Evolutionary conservation across 176 grass and related monocot species (phyloP), one percentile per base, ranked within the genome.

Genomic region (Oryza longistaminata): DNA sequence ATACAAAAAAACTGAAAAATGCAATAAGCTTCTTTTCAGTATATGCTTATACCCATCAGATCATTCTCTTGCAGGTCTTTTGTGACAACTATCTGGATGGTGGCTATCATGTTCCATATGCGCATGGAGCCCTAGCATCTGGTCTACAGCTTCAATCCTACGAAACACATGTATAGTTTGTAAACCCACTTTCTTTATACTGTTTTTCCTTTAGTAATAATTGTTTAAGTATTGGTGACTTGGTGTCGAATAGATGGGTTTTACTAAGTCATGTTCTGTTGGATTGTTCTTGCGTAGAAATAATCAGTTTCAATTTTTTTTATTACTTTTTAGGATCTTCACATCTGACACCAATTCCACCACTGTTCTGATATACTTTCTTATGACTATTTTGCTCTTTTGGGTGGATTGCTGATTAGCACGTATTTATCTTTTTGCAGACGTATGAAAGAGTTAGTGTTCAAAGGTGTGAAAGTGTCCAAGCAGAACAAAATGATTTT

Each of bases 41-140:
- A 64, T 79, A 7, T 44, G 31, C 26, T 26, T 79, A 62, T 55
- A 22, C 62, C 27, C 70, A 34, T 72, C 21, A 8, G 46, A 42
- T 83, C 6, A 50, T 70, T 70, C 15, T 66, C 31, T 80, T 89
- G 76, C 66, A 98, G 96, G 93, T 95, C 3, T 98, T 95, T 67
- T 98, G 96, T 64, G 96, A 98, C 71, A 98, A 98, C 81, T 98
- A 95, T 90, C 66, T 98, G 66, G 96, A 98, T 92, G 96, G 96
- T 68, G 96, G 93, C 46, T 98, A 98, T 92, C 96, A 98, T 81
- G 93, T 98, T 78, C 96, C 96, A 75, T 95, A 95, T 82, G 96
- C 93, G 66, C 96, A 98, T 84, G 91, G 91, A 60, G 83, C 65
- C 71, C 91, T 98, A 90, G 96, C 93, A 75, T 98, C 96, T 44